Percentiles rank a stretch among this genome's conserved stretches.
phyloP scores from a whole-genome alignment of 2,329 filamentous ascomycete genomes.

The Cladosporium sp. region DNA sequence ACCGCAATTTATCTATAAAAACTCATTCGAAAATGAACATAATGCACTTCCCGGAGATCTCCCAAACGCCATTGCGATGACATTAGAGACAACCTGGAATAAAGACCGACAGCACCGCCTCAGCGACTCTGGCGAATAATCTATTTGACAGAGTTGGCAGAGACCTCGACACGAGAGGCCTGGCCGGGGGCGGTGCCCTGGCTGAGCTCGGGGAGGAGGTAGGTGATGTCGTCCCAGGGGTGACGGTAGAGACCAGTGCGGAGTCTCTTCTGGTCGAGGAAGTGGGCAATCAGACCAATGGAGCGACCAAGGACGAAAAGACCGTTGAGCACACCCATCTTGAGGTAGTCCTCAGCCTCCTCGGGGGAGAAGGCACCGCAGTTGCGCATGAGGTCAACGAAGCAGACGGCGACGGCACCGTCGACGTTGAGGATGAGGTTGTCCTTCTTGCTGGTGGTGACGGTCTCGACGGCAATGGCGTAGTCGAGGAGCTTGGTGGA shows the following conservation, averaged over 20 bases:
- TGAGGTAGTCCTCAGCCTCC: slow-evolving; percentile 97
- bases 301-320: slow-evolving; percentile 96
- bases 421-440: slow-evolving; percentile 99
- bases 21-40: not conserved
- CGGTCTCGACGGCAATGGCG: slow-evolving; percentile 93
- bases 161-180: slow-evolving; percentile 88
- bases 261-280: slow-evolving; percentile 99
- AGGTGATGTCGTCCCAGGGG: slow-evolving; percentile 98
- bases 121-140: not conserved
- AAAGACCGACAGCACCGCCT: not conserved
- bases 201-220: slow-evolving; percentile 80
- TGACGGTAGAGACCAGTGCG: slow-evolving; percentile 95
- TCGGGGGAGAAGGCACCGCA: slow-evolving; percentile 94
- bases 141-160: slow-evolving; percentile 55
- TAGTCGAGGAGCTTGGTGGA: slow-evolving; percentile 98
- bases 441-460: slow-evolving; percentile 99
- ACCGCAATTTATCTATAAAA: slow-evolving; percentile 2
- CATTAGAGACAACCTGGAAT: slow-evolving; percentile 14
- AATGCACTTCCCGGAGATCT: not conserved
- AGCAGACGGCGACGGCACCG: slow-evolving; percentile 97
- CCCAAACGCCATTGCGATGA: slow-evolving; percentile 14
- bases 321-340: slow-evolving; percentile 99
- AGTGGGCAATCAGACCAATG: slow-evolving; percentile 99
- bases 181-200: slow-evolving; percentile 69
- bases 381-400: slow-evolving; percentile 96